Evolutionary conservation across 2,329 filamentous ascomycete genomes (phyloP).

Genomic region (Biscogniauxia sp.): DNA sequence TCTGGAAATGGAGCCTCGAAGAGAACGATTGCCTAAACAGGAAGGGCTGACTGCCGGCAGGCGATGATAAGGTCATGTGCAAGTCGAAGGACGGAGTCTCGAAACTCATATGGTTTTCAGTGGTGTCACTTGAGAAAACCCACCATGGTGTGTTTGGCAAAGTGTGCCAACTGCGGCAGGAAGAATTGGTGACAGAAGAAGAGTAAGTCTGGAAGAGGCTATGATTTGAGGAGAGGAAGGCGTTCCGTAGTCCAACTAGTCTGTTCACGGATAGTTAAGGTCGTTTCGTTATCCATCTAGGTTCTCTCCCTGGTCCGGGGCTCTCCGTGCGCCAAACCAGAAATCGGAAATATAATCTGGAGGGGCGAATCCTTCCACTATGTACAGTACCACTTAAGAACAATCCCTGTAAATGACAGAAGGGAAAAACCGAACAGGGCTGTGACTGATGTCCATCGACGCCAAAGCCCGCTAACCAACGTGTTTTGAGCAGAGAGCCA

Average conservation of each 20-base stretch:
- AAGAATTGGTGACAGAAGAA: slow-evolving; percentile 23
- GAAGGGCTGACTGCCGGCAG: slow-evolving; percentile 24
- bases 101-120: slow-evolving; percentile 17
- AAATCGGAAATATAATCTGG: slow-evolving; percentile 50
- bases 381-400: slow-evolving; percentile 14
- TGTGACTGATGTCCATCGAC: slow-evolving; percentile 32
- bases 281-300: slow-evolving; percentile 25
- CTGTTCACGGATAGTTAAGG: slow-evolving; percentile 25
- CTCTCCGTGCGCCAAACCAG: slow-evolving; percentile 45
- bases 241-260: slow-evolving; percentile 22
- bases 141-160: slow-evolving; percentile 15
- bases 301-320: slow-evolving; percentile 33
- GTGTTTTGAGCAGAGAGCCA: slow-evolving; percentile 30
- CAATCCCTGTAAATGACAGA: slow-evolving; percentile 37
- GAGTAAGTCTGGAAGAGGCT: slow-evolving; percentile 26
- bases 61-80: slow-evolving; percentile 20
- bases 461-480: slow-evolving; percentile 30
- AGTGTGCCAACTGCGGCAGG: slow-evolving; percentile 19
- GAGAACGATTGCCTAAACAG: slow-evolving; percentile 25
- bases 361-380: slow-evolving; percentile 36
- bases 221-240: slow-evolving; percentile 28
- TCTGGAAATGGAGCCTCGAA: slow-evolving; percentile 15
- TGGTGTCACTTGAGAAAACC: slow-evolving; percentile 20
- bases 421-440: slow-evolving; percentile 38
- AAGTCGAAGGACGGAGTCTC: slow-evolving; percentile 13